Conservation (phyloP, 2,329 filamentous ascomycete genomes). For the Ascochyta viciae-villosae region DNA sequence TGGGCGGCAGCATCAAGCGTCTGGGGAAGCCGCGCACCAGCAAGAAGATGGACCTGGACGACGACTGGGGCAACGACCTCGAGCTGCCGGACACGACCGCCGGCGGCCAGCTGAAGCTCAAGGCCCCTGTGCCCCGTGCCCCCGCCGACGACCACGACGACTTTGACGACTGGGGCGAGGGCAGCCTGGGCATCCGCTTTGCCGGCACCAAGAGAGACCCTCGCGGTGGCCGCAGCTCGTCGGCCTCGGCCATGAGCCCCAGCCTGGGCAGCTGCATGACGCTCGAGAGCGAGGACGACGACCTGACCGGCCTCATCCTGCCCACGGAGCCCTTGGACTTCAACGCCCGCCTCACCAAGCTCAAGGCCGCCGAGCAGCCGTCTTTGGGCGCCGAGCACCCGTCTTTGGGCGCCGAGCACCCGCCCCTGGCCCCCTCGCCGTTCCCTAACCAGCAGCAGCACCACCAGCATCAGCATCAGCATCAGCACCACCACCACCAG, state of each 20-base stretch:
- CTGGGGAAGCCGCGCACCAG: slow-evolving; percentile 67
- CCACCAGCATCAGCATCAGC: too few species aligned
- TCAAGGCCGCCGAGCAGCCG: slow-evolving; percentile 60
- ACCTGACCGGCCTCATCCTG: slow-evolving; percentile 85
- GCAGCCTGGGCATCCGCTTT: slow-evolving; percentile 88
- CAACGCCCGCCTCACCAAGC: slow-evolving; percentile 75
- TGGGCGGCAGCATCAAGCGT: slow-evolving; percentile 92
- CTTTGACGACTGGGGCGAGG: slow-evolving; percentile 90
- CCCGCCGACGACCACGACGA: slow-evolving; percentile 72
- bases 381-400: slow-evolving; percentile 20
- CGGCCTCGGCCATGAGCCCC: slow-evolving; percentile 86
- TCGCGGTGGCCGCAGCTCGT: slow-evolving; percentile 82
- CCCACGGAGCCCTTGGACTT: slow-evolving; percentile 86
- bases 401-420: slow-evolving; percentile 49
- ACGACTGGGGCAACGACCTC: slow-evolving; percentile 61
- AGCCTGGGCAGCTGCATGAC: slow-evolving; percentile 92
- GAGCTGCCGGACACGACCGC: slow-evolving; percentile 50
- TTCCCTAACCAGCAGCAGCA: slow-evolving; percentile 9
- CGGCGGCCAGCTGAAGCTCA: slow-evolving; percentile 50
- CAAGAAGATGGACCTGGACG: slow-evolving; percentile 54
- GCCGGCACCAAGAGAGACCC: slow-evolving; percentile 80
- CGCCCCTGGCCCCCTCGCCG: slow-evolving; percentile 31
- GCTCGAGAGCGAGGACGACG: slow-evolving; percentile 91
- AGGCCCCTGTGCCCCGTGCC: slow-evolving; percentile 54
- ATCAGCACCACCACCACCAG: too few species aligned